Conservation (phyloP, 1,139 yeast genomes). For the Diutina mesorugosa region DNA sequence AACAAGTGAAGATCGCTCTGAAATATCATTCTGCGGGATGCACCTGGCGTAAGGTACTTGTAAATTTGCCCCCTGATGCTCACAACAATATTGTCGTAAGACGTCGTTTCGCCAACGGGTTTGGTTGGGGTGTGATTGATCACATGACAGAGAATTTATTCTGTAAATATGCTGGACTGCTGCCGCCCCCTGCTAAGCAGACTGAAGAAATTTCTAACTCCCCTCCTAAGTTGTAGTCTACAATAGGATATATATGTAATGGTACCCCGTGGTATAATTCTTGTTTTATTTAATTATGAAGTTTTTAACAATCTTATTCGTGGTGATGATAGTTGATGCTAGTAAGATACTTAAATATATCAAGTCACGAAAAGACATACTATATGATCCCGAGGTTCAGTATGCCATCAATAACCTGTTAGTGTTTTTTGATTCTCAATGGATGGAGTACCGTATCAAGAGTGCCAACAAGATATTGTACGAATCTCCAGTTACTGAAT, state of each 20-base stretch:
- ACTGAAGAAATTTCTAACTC: not conserved
- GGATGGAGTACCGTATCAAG: not conserved
- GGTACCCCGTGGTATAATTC: not conserved
- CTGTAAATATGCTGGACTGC: not conserved
- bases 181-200: not conserved
- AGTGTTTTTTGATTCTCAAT: not conserved
- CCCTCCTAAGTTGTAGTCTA: not conserved
- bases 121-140: slow-evolving; percentile 19
- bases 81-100: slow-evolving; percentile 17
- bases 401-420: not conserved
- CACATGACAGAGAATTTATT: slow-evolving; percentile 12
- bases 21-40: slow-evolving; percentile 13
- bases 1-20: slow-evolving; percentile 15
- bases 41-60: slow-evolving; percentile 16
- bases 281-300: not conserved
- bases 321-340: not conserved
- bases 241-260: too few species aligned
- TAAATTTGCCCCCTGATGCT: slow-evolving; percentile 15
- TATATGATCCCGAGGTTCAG: not conserved
- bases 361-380: not conserved
- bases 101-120: slow-evolving; percentile 16
- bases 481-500: not conserved
- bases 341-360: not conserved
- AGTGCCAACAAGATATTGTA: not conserved
- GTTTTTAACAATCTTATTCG: not conserved